Base-by-base conservation (phyloP, 75 land plant species). In the Cryptomeria japonica region DNA sequence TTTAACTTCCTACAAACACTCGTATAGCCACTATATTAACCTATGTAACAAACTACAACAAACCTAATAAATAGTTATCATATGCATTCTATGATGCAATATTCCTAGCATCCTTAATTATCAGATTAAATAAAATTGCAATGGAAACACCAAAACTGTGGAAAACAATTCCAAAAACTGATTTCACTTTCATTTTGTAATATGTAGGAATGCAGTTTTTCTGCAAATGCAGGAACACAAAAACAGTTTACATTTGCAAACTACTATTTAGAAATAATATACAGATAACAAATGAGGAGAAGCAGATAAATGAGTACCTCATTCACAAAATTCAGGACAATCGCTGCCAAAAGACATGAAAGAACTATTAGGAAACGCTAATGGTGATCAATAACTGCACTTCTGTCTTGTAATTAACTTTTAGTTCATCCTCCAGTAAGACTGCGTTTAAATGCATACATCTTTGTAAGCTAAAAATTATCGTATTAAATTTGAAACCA, bases 281-380 rank as follows among this genome's bases (percentile, higher is more conserved):
- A 8, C 37, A 75, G 77, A 34, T 34, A 58, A 68, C 51, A 72
- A 34, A 6, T 56, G 5, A 15, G 34, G 68, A 19, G 84, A 49
- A 49, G 9, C 9, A n/a, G 13, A 61, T 10, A 32, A 89, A 56
- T 42, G 61, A 88, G 64, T 85, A 97, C 99, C 97, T 97, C 97
- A 73, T 92, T 96, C 46, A 97, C 93, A 90, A 86, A 97, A 87
- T 89, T 92, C 87, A 97, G 94, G 58, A 97, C 94, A 41, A 95
- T 93, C 12, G 93, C 99, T 96, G 95, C 44, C 87, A 88, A 89
- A 84, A 84, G 28, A 36, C 51, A 51, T 34, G 41, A 34, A 84
- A 36, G 41, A 34, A 84, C 3, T 34, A 31, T 84, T 34, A 84
- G 36, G 18, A 84, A 49, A 56, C 16, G 2, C 25, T 22, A 49